Conservation (phyloP, 768 basidiomycete species). For the Lactarius tabidus region DNA sequence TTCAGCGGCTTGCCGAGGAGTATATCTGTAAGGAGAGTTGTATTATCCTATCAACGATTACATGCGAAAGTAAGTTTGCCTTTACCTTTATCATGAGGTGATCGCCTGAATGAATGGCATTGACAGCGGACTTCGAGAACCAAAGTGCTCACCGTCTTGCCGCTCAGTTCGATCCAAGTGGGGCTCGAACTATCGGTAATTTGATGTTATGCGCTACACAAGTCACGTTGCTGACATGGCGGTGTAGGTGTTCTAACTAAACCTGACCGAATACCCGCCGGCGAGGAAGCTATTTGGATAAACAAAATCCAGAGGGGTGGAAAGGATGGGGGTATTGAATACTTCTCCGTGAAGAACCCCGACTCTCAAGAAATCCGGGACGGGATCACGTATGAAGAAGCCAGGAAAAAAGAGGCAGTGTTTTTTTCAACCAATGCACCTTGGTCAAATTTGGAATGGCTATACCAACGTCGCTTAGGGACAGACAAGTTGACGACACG, state of each 20-base stretch:
- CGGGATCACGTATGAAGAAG: slow-evolving; percentile 50
- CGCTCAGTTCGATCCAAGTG: slow-evolving; percentile 53
- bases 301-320: background rate
- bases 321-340: slow-evolving; percentile 27
- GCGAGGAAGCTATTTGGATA: slow-evolving; percentile 7
- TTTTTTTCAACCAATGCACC: slow-evolving; percentile 35
- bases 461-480: slow-evolving; percentile 50
- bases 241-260: slow-evolving; percentile 21
- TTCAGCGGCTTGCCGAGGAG: slow-evolving; percentile 50
- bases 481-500: slow-evolving; percentile 54
- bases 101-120: background rate
- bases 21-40: slow-evolving; percentile 65
- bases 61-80: slow-evolving; percentile 56
- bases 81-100: background rate
- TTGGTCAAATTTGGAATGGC: slow-evolving; percentile 53
- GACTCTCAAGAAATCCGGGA: slow-evolving; percentile 42
- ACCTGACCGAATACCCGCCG: slow-evolving; percentile 21
- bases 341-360: slow-evolving; percentile 48
- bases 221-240: background rate
- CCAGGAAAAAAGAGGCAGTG: slow-evolving; percentile 47
- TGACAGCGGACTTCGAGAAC: slow-evolving; percentile 71
- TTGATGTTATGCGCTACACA: background rate
- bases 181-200: slow-evolving; percentile 66
- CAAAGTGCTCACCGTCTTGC: slow-evolving; percentile 68
- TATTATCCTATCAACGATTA: slow-evolving; percentile 53